Evolutionary conservation across 257 asterid species (phyloP).

Genomic region (Sherardia arvensis): DNA sequence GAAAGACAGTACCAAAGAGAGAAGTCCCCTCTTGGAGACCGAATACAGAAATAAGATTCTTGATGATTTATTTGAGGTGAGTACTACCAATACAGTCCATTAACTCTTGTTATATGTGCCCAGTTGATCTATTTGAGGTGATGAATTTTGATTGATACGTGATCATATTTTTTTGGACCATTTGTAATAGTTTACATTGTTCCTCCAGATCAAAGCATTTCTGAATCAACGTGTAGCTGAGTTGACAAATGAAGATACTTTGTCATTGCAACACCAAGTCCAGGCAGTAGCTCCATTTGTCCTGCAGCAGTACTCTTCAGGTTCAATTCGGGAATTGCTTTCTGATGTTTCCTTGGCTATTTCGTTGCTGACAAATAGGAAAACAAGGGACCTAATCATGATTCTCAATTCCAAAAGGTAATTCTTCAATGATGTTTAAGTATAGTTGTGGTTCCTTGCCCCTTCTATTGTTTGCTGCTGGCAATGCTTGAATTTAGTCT

Average conservation of each 20-base stretch:
- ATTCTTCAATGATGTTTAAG: not conserved
- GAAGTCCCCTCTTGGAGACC: conserved; percentile 88
- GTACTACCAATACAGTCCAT: not conserved
- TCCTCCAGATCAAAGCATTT: conserved; percentile 74
- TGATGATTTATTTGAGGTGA: conserved; percentile 91
- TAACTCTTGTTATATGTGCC: not conserved
- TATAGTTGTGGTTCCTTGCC: not conserved
- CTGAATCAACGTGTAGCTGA: conserved; percentile 75
- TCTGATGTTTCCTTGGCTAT: conserved; percentile 59
- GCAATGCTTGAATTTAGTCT: not conserved
- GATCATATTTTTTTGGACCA: conserved; percentile 9
- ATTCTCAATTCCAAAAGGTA: conserved; percentile 94
- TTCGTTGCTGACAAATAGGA: conserved; percentile 75
- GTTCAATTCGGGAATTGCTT: conserved; percentile 54
- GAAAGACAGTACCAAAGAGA: conserved; percentile 31
- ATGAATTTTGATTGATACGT: not conserved
- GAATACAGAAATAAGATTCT: conserved; percentile 91
- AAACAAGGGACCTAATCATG: conserved; percentile 86
- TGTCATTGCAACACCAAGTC: conserved; percentile 90
- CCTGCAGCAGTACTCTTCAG: conserved; percentile 79
- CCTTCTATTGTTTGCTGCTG: not conserved
- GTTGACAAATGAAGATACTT: conserved; percentile 70
- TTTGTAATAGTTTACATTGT: conserved; percentile 11
- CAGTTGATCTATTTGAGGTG: not conserved
- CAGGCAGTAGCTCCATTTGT: conserved; percentile 88